Conservation (phyloP, 768 basidiomycete genomes). For the Pleurotus giganteus region DNA sequence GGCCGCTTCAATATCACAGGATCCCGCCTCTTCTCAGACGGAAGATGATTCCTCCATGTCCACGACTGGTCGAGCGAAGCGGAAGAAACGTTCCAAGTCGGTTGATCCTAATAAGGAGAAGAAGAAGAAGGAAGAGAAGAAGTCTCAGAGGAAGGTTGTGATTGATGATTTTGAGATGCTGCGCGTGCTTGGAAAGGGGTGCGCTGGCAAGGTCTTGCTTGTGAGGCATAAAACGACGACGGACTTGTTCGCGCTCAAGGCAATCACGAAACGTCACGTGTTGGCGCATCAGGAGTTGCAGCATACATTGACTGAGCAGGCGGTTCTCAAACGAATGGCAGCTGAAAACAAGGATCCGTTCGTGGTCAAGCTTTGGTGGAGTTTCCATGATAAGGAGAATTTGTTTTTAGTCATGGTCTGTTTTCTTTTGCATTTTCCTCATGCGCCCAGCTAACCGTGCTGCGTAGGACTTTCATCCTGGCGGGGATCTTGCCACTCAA, state of each 20-base stretch:
- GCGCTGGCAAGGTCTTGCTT: conserved; percentile 94
- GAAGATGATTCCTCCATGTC: conserved; percentile 76
- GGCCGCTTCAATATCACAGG: conserved; percentile 34
- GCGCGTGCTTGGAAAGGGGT: conserved; percentile 94
- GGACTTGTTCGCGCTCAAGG: conserved; percentile 90
- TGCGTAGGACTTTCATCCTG: conserved; percentile 85
- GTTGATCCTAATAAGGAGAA: conserved; percentile 45
- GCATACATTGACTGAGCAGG: conserved; percentile 96
- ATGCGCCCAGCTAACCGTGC: conserved; percentile 13
- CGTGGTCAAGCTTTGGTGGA: conserved; percentile 94
- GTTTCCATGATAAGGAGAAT: conserved; percentile 97
- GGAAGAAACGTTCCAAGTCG: conserved; percentile 51
- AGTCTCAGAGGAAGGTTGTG: conserved; percentile 69
- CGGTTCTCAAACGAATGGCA: conserved; percentile 92
- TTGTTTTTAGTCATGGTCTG: conserved; percentile 92
- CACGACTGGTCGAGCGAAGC: conserved; percentile 38
- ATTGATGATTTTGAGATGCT: conserved; percentile 97
- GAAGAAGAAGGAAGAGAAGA: conserved; percentile 44
- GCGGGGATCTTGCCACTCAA: conserved; percentile 96
- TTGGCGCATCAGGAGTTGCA: conserved; percentile 94
- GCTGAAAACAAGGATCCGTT: conserved; percentile 88
- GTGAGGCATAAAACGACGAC: conserved; percentile 75
- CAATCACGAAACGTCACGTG: conserved; percentile 96
- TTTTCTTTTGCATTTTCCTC: conserved; percentile 21
- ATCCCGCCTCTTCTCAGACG: conserved; percentile 56